Evolutionary conservation across 2,329 filamentous ascomycete genomes (phyloP).

Genomic region (Claviceps sp.): DNA sequence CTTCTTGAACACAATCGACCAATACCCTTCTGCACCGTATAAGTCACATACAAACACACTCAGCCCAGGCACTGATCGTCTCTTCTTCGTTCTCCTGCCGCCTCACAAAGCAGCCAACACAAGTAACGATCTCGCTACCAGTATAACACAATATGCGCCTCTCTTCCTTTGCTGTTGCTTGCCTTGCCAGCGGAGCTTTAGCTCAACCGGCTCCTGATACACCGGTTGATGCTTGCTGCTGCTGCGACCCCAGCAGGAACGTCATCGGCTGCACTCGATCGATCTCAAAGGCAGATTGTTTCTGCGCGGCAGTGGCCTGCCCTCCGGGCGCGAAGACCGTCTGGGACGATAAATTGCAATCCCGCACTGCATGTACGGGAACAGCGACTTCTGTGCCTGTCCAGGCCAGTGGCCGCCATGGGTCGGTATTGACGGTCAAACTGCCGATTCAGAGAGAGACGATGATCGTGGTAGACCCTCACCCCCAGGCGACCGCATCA

Average conservation of each 20-base stretch:
- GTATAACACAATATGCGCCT: constrained; percentile 10
- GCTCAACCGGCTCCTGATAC: constrained; percentile 1
- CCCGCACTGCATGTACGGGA: background rate
- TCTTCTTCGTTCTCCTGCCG: too few species aligned
- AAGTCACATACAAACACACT: too few species aligned
- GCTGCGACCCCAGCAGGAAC: constrained; percentile 16
- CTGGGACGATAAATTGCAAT: background rate
- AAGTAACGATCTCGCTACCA: background rate
- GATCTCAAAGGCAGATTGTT: constrained; percentile 11
- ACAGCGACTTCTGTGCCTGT: background rate
- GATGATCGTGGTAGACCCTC: background rate
- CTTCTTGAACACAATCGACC: too few species aligned
- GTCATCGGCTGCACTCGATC: constrained; percentile 14
- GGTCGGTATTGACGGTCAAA: background rate
- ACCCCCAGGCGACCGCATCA: background rate
- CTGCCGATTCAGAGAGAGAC: background rate
- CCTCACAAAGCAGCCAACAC: background rate
- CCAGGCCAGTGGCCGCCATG: background rate
- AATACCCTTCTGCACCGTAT: too few species aligned
- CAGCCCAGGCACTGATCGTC: too few species aligned
- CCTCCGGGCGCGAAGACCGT: constrained; percentile 11
- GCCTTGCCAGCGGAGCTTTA: constrained; percentile 1
- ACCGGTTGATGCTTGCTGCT: constrained; percentile 17
- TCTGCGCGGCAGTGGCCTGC: constrained; percentile 15
- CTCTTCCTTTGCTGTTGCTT: constrained; percentile 6